phyloP scores from a whole-genome alignment of 192 early-diverging fungal species.

The Umbelopsis sp. region DNA sequence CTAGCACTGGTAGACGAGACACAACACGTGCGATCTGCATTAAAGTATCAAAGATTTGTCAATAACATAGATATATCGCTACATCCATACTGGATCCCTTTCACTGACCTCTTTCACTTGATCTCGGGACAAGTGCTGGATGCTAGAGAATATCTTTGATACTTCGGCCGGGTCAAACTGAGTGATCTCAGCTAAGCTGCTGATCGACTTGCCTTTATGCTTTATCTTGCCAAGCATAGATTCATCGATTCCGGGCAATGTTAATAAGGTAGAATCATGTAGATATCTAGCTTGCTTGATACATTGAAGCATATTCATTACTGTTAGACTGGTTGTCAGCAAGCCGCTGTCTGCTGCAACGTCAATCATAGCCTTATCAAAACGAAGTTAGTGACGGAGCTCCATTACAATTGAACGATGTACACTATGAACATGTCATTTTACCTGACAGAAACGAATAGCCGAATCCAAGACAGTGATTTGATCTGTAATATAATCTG shows the following conservation, averaged over 20 bases:
- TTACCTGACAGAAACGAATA: conserved; percentile 86
- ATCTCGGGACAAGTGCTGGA: not conserved
- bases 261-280: conserved; percentile 72
- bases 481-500: conserved; percentile 95
- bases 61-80: too few relatives aligned
- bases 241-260: conserved; percentile 61
- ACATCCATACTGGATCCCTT: too few relatives aligned
- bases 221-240: conserved; percentile 32
- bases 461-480: conserved; percentile 57
- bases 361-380: conserved; percentile 88
- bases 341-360: conserved; percentile 74
- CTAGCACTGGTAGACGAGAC: conserved; percentile 93
- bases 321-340: conserved; percentile 62
- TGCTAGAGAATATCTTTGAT: conserved; percentile 27
- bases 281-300: conserved; percentile 92
- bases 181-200: conserved; percentile 43
- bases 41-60: too few relatives aligned
- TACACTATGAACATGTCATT: conserved; percentile 91
- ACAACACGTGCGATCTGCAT: conserved; percentile 73
- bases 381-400: conserved; percentile 56
- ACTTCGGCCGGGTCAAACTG: conserved; percentile 27
- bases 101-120: conserved; percentile 5
- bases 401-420: conserved; percentile 76
- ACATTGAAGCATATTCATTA: conserved; percentile 87
- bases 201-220: conserved; percentile 30